These are phyloP conservation scores for Blastobotrys robertii DNA, from an alignment of 805 yeast genomes.

Conservation along the genomic window DNA sequence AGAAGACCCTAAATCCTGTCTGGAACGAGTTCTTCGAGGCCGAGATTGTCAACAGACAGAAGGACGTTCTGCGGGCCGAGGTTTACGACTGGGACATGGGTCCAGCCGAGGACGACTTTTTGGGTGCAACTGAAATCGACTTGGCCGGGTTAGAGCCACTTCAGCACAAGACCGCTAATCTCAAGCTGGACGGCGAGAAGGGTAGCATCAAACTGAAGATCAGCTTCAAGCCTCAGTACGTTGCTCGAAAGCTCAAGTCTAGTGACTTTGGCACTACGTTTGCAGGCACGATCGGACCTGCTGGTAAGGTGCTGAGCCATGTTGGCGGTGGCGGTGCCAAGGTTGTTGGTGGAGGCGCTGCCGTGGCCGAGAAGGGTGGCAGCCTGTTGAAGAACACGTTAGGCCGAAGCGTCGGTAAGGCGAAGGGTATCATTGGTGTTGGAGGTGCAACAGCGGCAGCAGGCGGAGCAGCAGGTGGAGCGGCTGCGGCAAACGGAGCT, in stretches of 20 bases:
- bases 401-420: background rate
- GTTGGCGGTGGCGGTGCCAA: slow-evolving; percentile 42
- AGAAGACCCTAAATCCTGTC: slow-evolving; percentile 82
- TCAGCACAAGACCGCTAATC: slow-evolving; percentile 39
- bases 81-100: slow-evolving; percentile 93
- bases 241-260: slow-evolving; percentile 26
- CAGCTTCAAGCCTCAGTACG: slow-evolving; percentile 61
- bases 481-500: slow-evolving; percentile 24
- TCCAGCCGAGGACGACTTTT: slow-evolving; percentile 69
- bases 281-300: slow-evolving; percentile 21
- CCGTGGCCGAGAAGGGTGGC: slow-evolving; percentile 17
- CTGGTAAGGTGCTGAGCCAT: slow-evolving; percentile 35
- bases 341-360: slow-evolving; percentile 39
- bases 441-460: slow-evolving; percentile 23
- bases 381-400: slow-evolving; percentile 2
- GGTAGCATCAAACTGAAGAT: slow-evolving; percentile 57
- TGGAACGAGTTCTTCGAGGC: slow-evolving; percentile 68
- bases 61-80: slow-evolving; percentile 46
- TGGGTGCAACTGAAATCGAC: slow-evolving; percentile 56
- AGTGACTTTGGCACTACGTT: slow-evolving; percentile 10
- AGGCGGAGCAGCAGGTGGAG: slow-evolving; percentile 33
- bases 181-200: slow-evolving; percentile 42
- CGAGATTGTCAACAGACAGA: slow-evolving; percentile 51
- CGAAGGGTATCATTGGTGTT: slow-evolving; percentile 21
- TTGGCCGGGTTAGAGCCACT: slow-evolving; percentile 55